phyloP scores from a whole-genome alignment of 2,329 filamentous ascomycete species.

The Fragosphaeria purpurea region DNA sequence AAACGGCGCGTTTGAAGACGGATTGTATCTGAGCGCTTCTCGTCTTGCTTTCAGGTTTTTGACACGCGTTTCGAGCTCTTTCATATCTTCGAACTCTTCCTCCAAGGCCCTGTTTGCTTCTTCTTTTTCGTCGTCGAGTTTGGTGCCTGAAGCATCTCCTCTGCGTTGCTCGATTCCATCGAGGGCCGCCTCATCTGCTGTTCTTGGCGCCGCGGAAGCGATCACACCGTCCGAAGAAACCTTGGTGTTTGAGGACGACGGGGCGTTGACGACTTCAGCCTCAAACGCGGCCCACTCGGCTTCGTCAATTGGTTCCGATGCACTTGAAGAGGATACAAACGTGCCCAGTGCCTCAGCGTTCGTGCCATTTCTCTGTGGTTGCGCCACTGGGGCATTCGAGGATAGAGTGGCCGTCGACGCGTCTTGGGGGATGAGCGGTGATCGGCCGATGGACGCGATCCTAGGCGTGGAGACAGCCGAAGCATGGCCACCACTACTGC shows the following conservation, averaged over 20 bases:
- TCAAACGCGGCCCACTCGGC: conserved; percentile 83
- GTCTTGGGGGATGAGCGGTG: conserved; percentile 26
- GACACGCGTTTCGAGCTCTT: conserved; percentile 64
- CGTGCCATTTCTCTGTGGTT: conserved; percentile 6
- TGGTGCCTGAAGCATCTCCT: conserved; percentile 41
- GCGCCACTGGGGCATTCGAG: conserved; percentile 10
- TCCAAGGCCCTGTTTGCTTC: conserved; percentile 65
- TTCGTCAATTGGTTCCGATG: conserved; percentile 45
- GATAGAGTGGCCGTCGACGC: background rate
- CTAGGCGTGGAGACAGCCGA: conserved; percentile 34
- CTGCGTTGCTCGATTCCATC: conserved; percentile 32
- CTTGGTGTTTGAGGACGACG: conserved; percentile 22
- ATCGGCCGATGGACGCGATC: conserved; percentile 25
- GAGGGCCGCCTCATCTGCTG: conserved; percentile 47
- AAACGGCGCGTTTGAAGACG: conserved; percentile 14
- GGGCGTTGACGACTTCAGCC: conserved; percentile 56
- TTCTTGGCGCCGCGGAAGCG: conserved; percentile 60
- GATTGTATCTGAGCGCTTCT: conserved; percentile 49
- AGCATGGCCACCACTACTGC: conserved; percentile 11
- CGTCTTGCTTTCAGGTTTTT: conserved; percentile 58
- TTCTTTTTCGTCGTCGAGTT: conserved; percentile 59
- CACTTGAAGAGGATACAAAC: too few relatives aligned
- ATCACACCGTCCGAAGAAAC: conserved; percentile 35
- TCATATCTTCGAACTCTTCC: conserved; percentile 76
- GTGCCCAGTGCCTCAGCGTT: background rate